phyloP scores from a whole-genome alignment of 2,329 filamentous ascomycete species.

The Scopulariopsis brevicaulis region DNA sequence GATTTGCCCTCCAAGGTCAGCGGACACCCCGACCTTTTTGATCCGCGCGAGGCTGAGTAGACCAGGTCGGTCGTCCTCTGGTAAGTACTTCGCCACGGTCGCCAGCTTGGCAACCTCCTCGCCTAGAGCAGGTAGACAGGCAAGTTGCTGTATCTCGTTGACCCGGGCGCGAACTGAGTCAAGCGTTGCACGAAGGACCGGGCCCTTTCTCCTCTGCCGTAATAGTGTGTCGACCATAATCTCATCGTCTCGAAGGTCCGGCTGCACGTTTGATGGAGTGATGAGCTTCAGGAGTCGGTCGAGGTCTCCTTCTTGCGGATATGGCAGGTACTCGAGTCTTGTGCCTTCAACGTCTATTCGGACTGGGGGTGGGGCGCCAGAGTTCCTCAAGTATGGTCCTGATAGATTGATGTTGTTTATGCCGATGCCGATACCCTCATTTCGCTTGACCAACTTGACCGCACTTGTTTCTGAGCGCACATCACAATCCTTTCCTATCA shows the following conservation, averaged over 20 bases:
- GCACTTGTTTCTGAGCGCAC: conserved; percentile 67
- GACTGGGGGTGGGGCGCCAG: conserved; percentile 46
- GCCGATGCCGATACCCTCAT: conserved; percentile 58
- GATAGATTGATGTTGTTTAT: conserved; percentile 66
- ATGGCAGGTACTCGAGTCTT: conserved; percentile 58
- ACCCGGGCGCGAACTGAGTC: conserved; percentile 53
- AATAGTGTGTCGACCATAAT: conserved; percentile 90
- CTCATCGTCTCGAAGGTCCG: conserved; percentile 75
- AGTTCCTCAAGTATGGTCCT: conserved; percentile 52
- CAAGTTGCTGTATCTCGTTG: conserved; percentile 51
- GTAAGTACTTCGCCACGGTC: conserved; percentile 85
- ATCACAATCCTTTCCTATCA: conserved; percentile 70
- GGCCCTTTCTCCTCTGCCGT: conserved; percentile 75
- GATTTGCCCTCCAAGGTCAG: conserved; percentile 57
- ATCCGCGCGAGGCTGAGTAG: conserved; percentile 64
- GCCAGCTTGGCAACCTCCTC: conserved; percentile 75
- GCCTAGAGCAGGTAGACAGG: conserved; percentile 57
- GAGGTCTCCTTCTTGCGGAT: conserved; percentile 70
- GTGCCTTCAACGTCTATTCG: conserved; percentile 53
- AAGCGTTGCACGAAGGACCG: conserved; percentile 62
- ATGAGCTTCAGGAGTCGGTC: conserved; percentile 75
- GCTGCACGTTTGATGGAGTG: conserved; percentile 84
- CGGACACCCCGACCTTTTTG: conserved; percentile 45
- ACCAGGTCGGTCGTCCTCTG: conserved; percentile 88
- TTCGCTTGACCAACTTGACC: conserved; percentile 68